These are phyloP conservation scores for Euphorbia schlechtendalii DNA, from an alignment of 441 rosid species.

Conservation along the genomic window DNA sequence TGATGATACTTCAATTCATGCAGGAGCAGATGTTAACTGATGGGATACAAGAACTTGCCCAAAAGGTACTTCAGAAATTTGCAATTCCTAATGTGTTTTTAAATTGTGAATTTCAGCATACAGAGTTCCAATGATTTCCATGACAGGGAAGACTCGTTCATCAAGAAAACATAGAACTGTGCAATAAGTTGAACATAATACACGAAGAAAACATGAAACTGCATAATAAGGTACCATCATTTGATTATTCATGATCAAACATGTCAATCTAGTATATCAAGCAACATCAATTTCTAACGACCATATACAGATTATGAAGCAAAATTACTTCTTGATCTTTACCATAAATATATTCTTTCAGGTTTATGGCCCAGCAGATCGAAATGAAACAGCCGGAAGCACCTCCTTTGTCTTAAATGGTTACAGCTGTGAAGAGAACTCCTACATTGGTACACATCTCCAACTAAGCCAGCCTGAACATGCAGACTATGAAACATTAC, in stretches of 20 bases:
- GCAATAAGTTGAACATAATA: constrained; percentile 39
- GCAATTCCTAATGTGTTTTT: background rate
- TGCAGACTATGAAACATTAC: constrained; percentile 14
- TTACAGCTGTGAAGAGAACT: constrained; percentile 22
- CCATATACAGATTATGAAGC: background rate
- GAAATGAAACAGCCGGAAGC: constrained; percentile 21
- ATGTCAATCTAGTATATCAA: background rate
- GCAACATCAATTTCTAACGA: background rate
- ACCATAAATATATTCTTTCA: constrained; percentile 21
- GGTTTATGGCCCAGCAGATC: constrained; percentile 35
- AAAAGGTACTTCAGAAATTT: constrained; percentile 26
- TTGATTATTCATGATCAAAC: constrained; percentile 3
- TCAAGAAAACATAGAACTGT: constrained; percentile 54
- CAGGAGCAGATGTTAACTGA: constrained; percentile 40
- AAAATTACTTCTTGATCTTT: background rate
- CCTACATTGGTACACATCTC: constrained; percentile 31
- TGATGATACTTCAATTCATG: constrained; percentile 8
- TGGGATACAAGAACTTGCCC: constrained; percentile 35
- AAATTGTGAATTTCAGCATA: background rate
- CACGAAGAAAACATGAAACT: constrained; percentile 39
- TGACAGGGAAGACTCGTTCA: constrained; percentile 29
- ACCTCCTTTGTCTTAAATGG: constrained; percentile 19
- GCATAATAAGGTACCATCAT: constrained; percentile 33
- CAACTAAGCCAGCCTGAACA: constrained; percentile 41
- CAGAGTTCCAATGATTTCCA: background rate